Percentiles rank a stretch among this genome's conserved stretches.
These are phyloP conservation scores for Huiozyma naganishii DNA, from an alignment of 805 yeast genomes.

Conservation along the genomic window DNA sequence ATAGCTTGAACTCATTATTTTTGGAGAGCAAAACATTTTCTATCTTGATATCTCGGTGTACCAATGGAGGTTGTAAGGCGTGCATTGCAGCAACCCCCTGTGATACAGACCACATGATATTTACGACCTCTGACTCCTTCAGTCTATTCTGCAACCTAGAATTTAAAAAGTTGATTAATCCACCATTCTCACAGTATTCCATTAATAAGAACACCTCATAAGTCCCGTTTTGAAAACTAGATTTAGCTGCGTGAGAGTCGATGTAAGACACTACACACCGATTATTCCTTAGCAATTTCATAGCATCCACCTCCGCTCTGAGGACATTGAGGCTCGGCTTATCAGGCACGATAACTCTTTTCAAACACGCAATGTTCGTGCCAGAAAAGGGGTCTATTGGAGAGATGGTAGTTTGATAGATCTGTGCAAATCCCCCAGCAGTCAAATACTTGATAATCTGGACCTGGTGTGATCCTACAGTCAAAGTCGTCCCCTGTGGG, in stretches of 20 bases:
- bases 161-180: constrained; percentile 73
- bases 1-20: constrained; percentile 50
- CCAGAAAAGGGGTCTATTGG: constrained; percentile 46
- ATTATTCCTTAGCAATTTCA: constrained; percentile 77
- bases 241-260: constrained; percentile 87
- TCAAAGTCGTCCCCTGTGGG: constrained; percentile 62
- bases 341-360: constrained; percentile 91
- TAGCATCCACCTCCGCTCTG: constrained; percentile 94
- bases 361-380: constrained; percentile 61
- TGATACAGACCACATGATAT: constrained; percentile 58
- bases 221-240: constrained; percentile 38
- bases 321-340: constrained; percentile 71
- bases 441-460: constrained; percentile 61
- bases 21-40: constrained; percentile 64
- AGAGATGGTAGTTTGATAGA: constrained; percentile 59
- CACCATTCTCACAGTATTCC: constrained; percentile 71
- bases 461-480: constrained; percentile 79
- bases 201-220: constrained; percentile 71
- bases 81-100: constrained; percentile 75
- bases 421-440: constrained; percentile 94
- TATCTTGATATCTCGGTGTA: constrained; percentile 74
- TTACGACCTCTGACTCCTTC: constrained; percentile 55
- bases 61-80: constrained; percentile 54
- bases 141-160: constrained; percentile 54
- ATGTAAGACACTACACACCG: constrained; percentile 78